Evolutionary conservation across 192 early-diverging fungal genomes (phyloP), one percentile per base, ranked within the genome.

Genomic region (Gryganskiella cystojenkinii): DNA sequence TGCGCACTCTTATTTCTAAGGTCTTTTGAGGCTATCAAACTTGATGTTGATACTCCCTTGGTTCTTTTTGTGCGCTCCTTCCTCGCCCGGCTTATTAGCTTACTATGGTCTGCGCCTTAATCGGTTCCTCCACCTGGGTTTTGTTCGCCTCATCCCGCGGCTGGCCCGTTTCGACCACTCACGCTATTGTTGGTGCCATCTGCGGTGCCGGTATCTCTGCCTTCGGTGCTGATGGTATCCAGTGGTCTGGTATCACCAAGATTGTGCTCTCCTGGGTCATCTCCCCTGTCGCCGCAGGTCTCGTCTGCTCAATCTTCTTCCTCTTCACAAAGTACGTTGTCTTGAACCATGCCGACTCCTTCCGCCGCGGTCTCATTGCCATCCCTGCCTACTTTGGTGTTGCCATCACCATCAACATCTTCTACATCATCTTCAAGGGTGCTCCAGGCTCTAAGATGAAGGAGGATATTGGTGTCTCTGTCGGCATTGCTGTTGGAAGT

Each of bases 171-270:
- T 91, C 89, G 54, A 93, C 94, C 24, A 94, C 94, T 11, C 94
- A 95, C 74, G 87, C 91, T 51, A 92, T 95, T 72, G 90, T 95
- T 47, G 94, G 93, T 71, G 94, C 89, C 24, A 82, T 95, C 42
- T 70, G 83, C 42, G 93, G 93, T 73, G 85, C 90, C 20, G 93
- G 93, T 60, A 88, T 95, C 49, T 81, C 92, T 60, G 91, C 87
- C 5, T 94, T 90, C 60, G 93, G 93, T 52, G 76, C 79, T 22
- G 61, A 62, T n/a, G 73, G 87, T 51, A 82, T 95, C 56, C 70
- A 86, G 52, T 95, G 92, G 92, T 17, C 19, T 3, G 69, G 69
- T 6, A 51, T 84, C 42, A 46, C 17, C 13, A 63, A 55, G 25
- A 71, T 71, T 35, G 45, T 71, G 25, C 13, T 56, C 27, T 71